These are phyloP conservation scores for Fusarium sp. DNA, from an alignment of 2,329 filamentous ascomycete species.

Conservation along the genomic window DNA sequence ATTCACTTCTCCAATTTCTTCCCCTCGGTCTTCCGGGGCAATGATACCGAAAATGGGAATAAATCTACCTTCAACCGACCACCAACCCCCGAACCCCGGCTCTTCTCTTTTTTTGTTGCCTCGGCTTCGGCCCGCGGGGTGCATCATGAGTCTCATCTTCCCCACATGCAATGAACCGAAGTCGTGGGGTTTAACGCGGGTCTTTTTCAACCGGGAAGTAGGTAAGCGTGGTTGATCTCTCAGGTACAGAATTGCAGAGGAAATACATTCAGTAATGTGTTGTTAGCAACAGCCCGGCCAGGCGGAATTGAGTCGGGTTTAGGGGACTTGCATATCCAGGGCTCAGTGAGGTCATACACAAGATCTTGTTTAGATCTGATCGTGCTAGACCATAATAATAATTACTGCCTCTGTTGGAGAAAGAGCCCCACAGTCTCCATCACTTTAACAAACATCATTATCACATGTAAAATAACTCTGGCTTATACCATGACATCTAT, in stretches of 20 bases:
- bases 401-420: constrained; percentile 26
- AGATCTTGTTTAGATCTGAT: constrained; percentile 18
- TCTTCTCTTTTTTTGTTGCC: constrained; percentile 35
- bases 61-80: constrained; percentile 17
- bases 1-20: constrained; percentile 27
- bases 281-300: constrained; percentile 28
- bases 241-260: background rate
- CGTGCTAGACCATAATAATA: background rate
- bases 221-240: constrained; percentile 8
- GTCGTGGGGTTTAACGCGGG: constrained; percentile 17
- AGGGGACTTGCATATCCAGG: constrained; percentile 11
- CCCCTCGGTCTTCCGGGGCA: constrained; percentile 39
- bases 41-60: constrained; percentile 26
- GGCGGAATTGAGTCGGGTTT: constrained; percentile 35
- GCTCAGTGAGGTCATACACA: constrained; percentile 17
- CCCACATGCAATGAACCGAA: constrained; percentile 36
- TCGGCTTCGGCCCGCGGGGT: constrained; percentile 49
- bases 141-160: constrained; percentile 33
- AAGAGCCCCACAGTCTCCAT: constrained; percentile 39
- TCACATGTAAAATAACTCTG: constrained; percentile 43
- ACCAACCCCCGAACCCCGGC: constrained; percentile 33
- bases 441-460: constrained; percentile 10
- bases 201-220: background rate
- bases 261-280: background rate
- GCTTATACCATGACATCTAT: background rate